A percentile compares a stretch with the other conserved stretches of the same genome.
phyloP scores from a whole-genome alignment of 2,329 filamentous ascomycete genomes.

The Clonostachys rhizophaga region DNA sequence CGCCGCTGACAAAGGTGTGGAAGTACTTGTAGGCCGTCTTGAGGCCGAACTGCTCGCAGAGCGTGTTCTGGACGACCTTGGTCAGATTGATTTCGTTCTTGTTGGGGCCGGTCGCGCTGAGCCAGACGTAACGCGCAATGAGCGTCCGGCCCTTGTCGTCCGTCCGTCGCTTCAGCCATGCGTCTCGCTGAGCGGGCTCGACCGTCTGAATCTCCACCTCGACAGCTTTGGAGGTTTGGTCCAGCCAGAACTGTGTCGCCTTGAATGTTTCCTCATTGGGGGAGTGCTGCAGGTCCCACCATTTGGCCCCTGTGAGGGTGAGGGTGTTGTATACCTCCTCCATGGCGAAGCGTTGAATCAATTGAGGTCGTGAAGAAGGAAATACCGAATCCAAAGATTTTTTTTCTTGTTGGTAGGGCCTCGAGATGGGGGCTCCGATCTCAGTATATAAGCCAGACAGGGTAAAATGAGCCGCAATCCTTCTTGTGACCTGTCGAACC shows the following conservation, averaged over 20 bases:
- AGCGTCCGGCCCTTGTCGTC: constrained; percentile 10
- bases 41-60: constrained; percentile 19
- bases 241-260: neutral
- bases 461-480: no score
- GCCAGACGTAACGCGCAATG: constrained; percentile 21
- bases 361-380: no score
- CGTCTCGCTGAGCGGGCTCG: neutral
- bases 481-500: no score
- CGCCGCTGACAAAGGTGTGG: constrained; percentile 23
- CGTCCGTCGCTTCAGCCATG: neutral
- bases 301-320: constrained; percentile 1
- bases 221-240: neutral
- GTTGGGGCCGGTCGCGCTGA: constrained; percentile 10
- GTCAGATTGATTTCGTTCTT: constrained; percentile 15
- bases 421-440: no score
- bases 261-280: neutral
- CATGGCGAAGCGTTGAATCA: neutral
- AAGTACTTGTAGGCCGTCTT: constrained; percentile 23
- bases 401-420: no score
- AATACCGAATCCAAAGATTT: no score
- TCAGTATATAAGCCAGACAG: no score
- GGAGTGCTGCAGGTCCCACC: neutral
- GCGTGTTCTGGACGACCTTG: constrained; percentile 5
- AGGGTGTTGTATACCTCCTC: constrained; percentile 3
- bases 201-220: neutral